Percentiles rank a stretch among this genome's conserved stretches.
These are phyloP conservation scores for Fusarium sp. DNA, from an alignment of 2,329 filamentous ascomycete genomes.

Conservation along the genomic window DNA sequence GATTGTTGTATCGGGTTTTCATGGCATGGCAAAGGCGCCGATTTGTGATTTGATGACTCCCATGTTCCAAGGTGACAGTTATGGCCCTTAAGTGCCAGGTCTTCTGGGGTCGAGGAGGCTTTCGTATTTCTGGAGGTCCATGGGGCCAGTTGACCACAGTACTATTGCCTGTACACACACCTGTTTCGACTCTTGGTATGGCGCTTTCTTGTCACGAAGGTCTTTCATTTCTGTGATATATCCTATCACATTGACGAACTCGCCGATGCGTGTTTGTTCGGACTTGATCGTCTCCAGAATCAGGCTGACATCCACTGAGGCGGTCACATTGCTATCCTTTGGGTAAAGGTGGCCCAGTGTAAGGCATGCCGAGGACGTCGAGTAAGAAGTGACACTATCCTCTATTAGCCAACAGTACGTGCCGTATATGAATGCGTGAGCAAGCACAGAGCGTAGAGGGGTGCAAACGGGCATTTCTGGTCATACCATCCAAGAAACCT, in stretches of 20 bases:
- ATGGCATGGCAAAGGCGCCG: constrained; percentile 8
- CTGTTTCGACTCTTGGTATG: constrained; percentile 32
- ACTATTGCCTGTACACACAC: constrained; percentile 80
- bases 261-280: constrained; percentile 78
- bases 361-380: constrained; percentile 71
- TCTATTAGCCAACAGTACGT: constrained; percentile 49
- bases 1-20: constrained; percentile 6
- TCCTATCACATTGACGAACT: constrained; percentile 91
- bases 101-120: constrained; percentile 59
- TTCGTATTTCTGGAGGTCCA: constrained; percentile 82
- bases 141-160: constrained; percentile 81
- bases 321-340: constrained; percentile 60
- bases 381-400: constrained; percentile 67
- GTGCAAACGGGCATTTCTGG: constrained; percentile 12
- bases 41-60: constrained; percentile 12
- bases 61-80: constrained; percentile 6
- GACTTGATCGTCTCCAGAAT: constrained; percentile 76
- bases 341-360: constrained; percentile 79
- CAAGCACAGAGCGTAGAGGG: constrained; percentile 9
- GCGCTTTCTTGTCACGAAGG: constrained; percentile 17
- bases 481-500: constrained; percentile 92
- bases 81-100: background rate
- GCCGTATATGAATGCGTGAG: constrained; percentile 23
- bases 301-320: constrained; percentile 79
- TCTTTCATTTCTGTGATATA: constrained; percentile 70